phyloP scores from a whole-genome alignment of 257 asterid genomes.

The Nicotiana benthamiana region DNA sequence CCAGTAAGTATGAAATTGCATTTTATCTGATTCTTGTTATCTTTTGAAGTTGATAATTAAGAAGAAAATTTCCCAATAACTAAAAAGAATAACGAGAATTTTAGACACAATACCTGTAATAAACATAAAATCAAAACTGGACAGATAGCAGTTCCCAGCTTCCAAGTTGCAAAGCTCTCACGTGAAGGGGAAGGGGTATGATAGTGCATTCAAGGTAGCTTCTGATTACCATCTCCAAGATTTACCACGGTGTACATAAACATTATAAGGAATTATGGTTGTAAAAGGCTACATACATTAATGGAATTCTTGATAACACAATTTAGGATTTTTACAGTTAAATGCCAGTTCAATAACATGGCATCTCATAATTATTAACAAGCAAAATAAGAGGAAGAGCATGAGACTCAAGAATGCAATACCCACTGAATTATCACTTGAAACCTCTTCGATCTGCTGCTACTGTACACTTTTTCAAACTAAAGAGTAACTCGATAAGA shows the following conservation, averaged over 20 bases:
- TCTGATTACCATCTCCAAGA: background rate
- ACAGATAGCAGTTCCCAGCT: background rate
- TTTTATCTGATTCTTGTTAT: background rate
- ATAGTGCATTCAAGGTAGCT: background rate
- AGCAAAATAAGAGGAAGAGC: background rate
- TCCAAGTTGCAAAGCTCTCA: background rate
- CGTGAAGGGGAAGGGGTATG: background rate
- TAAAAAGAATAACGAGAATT: background rate
- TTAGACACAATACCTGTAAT: too few relatives aligned
- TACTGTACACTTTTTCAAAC: background rate
- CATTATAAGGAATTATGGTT: background rate
- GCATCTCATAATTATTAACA: background rate
- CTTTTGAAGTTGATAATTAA: background rate
- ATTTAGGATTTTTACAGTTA: background rate
- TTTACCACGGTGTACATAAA: background rate
- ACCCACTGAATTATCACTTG: background rate
- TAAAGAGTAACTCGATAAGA: background rate
- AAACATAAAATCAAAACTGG: background rate
- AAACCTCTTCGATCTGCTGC: background rate
- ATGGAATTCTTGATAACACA: background rate
- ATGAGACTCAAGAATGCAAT: background rate
- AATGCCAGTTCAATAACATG: background rate
- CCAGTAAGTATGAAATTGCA: too few relatives aligned
- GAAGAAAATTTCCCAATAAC: background rate
- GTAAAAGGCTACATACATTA: background rate